Base-by-base conservation (phyloP, 345 rosid species). In the Geranium brycei region DNA sequence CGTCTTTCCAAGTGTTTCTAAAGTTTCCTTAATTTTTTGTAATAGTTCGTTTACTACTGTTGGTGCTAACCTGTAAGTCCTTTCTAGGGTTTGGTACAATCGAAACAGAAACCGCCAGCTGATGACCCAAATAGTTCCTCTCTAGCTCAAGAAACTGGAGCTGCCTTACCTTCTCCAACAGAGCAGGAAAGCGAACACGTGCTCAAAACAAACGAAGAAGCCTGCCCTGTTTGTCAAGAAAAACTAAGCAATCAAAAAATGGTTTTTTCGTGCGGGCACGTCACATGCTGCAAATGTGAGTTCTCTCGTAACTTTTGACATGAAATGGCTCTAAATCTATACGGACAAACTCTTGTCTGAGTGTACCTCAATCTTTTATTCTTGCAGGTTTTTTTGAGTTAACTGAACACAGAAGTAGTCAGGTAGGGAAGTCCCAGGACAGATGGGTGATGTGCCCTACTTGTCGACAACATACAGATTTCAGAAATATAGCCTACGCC, bases 191-290 rank as follows among this genome's bases (percentile, higher is more conserved):
- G 64, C 60, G 79, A 81, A 67, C 63, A 30, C 66, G 68, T 75
- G 31, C 30, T 70, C 51, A 84, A 79, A 80, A 68, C 64, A 63
- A 67, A 65, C 11, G 89, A 80, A 71, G 96, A 86, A 79, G 78
- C 91, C 60, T 92, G 98, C 68, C 98, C 96, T 47, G 79, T 92
- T 72, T 92, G 97, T 76, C 97, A 89, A 63, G 97, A 92, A 55
- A 83, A 67, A 68, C 75, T 87, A 69, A 75, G 80, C 71, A 85
- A 72, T 74, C 93, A 83, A 71, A 92, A 80, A 82, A 89, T 92
- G 97, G 97, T 92, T 75, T 92, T 92, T 75, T 93, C 85, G 67
- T 92, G 98, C 17, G 98, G 95, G 18, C 98, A 92, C 67, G 72
- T 77, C 72, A 87, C 87, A 71, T 89, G 98, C 78, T 89, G 97